phyloP scores from a whole-genome alignment of 169 alveolate species.

The Plasmodium vinckei region DNA sequence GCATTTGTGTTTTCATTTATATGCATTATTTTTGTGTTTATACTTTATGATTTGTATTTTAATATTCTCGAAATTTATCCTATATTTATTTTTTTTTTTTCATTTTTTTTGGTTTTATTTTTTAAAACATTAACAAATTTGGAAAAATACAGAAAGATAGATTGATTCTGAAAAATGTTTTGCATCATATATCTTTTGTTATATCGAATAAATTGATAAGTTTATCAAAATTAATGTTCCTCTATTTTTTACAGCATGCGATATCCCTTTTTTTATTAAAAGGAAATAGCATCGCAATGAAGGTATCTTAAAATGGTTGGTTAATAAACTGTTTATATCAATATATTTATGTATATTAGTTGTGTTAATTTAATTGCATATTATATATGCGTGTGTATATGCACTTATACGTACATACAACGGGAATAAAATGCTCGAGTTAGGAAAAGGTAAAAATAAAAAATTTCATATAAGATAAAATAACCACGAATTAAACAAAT shows the following conservation, averaged over 20 bases:
- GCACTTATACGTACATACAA: neutral
- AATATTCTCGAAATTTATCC: slow-evolving; percentile 22
- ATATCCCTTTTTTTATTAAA: neutral
- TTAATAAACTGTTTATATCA: no score
- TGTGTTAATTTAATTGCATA: neutral
- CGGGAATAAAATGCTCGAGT: neutral
- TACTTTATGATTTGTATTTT: slow-evolving; percentile 56
- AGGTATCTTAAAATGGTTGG: no score
- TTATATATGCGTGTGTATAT: neutral
- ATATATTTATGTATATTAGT: neutral
- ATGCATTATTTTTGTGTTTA: slow-evolving; percentile 24
- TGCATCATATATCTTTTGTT: neutral
- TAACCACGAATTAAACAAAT: no score
- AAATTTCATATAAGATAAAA: no score
- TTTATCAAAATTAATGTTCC: neutral
- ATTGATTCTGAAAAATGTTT: neutral
- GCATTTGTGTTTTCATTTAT: slow-evolving; percentile 42
- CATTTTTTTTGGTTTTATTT: slow-evolving; percentile 40
- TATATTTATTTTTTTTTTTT: slow-evolving; percentile 26
- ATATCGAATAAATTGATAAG: neutral
- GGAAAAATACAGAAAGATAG: slow-evolving; percentile 15
- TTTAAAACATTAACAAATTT: slow-evolving; percentile 40
- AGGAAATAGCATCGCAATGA: no score
- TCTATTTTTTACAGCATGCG: neutral
- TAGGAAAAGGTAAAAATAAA: no score